Conservation (phyloP, 306 rosid species). For the Dalbergia oliveri region DNA sequence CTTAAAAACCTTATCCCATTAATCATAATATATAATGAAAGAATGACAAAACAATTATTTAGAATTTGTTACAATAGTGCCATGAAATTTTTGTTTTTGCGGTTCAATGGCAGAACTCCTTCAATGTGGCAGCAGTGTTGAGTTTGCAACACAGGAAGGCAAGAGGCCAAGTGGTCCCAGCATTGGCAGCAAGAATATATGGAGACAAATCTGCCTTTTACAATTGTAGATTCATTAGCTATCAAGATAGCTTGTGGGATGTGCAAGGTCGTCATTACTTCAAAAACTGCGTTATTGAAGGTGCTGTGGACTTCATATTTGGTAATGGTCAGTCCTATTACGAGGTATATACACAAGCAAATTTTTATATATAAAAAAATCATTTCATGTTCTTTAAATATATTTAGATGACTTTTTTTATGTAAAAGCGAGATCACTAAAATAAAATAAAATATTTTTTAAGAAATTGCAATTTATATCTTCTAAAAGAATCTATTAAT, state of each 20-base stretch:
- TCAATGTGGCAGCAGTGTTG: background rate
- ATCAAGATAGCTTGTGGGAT: conserved; percentile 66
- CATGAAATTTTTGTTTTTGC: background rate
- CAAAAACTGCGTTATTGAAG: conserved; percentile 48
- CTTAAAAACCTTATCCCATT: too few species aligned
- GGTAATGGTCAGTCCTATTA: conserved; percentile 57
- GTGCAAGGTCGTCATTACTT: conserved; percentile 58
- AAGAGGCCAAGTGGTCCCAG: background rate
- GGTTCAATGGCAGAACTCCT: conserved; percentile 34
- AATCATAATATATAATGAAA: too few species aligned
- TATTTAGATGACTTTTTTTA: too few species aligned
- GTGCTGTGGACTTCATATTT: conserved; percentile 60
- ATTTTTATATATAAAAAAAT: too few species aligned
- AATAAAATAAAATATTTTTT: too few species aligned
- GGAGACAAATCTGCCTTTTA: conserved; percentile 59
- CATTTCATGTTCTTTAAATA: too few species aligned
- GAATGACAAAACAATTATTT: too few species aligned
- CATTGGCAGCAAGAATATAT: conserved; percentile 57
- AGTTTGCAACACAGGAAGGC: accelerated
- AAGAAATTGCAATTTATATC: too few species aligned
- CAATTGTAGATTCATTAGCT: conserved; percentile 51
- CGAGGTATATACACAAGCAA: conserved; percentile 17
- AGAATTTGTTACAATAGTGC: too few species aligned
- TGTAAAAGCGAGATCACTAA: too few species aligned
- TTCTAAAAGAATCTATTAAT: too few species aligned